Evolutionary conservation across 1,139 yeast genomes (phyloP), one percentile per base, ranked within the genome.

Genomic region (Barnettozyma hawaiiensis): DNA sequence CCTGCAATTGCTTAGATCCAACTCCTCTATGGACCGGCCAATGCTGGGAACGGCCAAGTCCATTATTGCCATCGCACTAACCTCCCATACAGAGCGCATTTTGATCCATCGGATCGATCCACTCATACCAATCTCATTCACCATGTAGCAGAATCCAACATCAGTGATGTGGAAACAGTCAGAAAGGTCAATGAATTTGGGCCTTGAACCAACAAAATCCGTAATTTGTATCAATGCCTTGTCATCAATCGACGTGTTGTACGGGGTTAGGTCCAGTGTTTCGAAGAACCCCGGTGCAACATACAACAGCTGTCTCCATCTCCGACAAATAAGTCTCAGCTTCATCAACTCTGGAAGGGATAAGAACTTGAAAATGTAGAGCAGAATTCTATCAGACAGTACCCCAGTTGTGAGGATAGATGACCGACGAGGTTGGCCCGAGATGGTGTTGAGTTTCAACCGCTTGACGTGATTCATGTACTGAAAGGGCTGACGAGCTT

Each of bases 41-140:
- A 81, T 78, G 48, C 76, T 72, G 0, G 83, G 82, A 2, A 75
- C 80, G 1, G 86, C 73, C 39, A 84, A 61, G 58, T 84, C 92
- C 85, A 83, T 80, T 20, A 84, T 79, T 5, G 90, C 85, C 85
- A 81, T 78, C 3, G 87, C 85, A 48, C 83, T 76, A 8, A 83
- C 77, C 51, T 81, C 86, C 92, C 92, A 84, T 40, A 77, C 81
- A 22, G 85, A 78, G 45, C 69, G 71, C 86, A 84, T 81, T 47
- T 70, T 71, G 40, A 84, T 64, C 7, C 64, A 62, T 42, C 67
- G 67, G 39, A 84, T 71, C 29, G 69, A 68, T 7, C 89, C 89
- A 35, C 78, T 61, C 52, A 78, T 76, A 0, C 89, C 90, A 46
- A 83, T 73, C 49, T 81, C 85, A 54, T 79, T 81, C 19, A 81